Evolutionary conservation across 495 filamentous ascomycete species (phyloP).

Genomic region (Bacidia rubella): DNA sequence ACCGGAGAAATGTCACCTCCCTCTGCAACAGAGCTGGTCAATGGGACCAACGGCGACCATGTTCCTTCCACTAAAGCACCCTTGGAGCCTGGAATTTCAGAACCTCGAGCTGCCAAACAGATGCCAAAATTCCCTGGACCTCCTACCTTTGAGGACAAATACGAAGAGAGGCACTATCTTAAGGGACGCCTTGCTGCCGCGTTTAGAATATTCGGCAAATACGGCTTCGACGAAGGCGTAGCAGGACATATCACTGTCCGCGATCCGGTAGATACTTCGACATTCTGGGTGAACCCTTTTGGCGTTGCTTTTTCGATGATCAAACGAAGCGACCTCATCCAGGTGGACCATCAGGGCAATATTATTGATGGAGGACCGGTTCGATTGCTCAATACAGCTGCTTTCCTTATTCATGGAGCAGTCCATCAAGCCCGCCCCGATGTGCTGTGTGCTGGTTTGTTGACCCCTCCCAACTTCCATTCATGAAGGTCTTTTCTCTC

Average conservation of each 20-base stretch:
- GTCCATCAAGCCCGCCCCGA: constrained; percentile 60
- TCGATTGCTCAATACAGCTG: constrained; percentile 52
- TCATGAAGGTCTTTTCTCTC: no score
- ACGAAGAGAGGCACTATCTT: constrained; percentile 49
- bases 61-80: constrained; percentile 14
- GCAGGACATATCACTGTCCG: constrained; percentile 49
- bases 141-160: constrained; percentile 45
- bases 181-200: constrained; percentile 54
- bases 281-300: constrained; percentile 76
- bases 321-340: constrained; percentile 57
- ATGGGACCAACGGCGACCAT: constrained; percentile 5
- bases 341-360: constrained; percentile 48
- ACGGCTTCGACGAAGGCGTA: constrained; percentile 51
- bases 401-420: constrained; percentile 54
- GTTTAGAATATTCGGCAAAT: constrained; percentile 57
- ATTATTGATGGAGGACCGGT: constrained; percentile 54
- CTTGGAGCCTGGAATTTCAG: constrained; percentile 13
- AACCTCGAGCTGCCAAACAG: constrained; percentile 22
- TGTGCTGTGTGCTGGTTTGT: constrained; percentile 42
- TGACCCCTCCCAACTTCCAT: no score
- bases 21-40: constrained; percentile 9
- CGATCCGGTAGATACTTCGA: constrained; percentile 49
- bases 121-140: constrained; percentile 32
- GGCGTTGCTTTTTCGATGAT: constrained; percentile 58
- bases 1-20: constrained; percentile 16